These are phyloP conservation scores for Cytospora piceicola DNA, from an alignment of 2,329 filamentous ascomycete genomes.

Conservation along the genomic window DNA sequence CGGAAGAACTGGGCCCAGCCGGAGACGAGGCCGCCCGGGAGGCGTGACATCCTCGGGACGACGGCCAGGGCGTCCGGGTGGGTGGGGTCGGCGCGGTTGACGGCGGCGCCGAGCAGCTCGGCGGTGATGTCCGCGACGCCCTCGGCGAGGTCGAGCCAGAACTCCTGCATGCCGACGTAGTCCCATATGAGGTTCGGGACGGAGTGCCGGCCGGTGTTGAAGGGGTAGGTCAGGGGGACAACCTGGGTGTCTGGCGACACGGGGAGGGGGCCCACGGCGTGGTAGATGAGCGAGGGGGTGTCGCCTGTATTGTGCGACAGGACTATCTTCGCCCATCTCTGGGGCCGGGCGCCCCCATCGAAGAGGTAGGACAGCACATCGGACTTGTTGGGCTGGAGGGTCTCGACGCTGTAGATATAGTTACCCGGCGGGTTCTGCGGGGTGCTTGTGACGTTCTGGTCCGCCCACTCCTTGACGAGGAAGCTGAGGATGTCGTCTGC, in stretches of 20 bases:
- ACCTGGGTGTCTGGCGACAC: constrained; percentile 44
- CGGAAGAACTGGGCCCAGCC: constrained; percentile 48
- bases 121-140: constrained; percentile 47
- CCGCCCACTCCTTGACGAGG: constrained; percentile 45
- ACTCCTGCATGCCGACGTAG: constrained; percentile 39
- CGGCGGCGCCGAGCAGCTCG: constrained; percentile 43
- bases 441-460: constrained; percentile 49
- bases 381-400: constrained; percentile 53
- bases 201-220: constrained; percentile 47
- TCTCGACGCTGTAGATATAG: constrained; percentile 51
- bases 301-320: constrained; percentile 49
- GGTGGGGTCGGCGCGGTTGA: constrained; percentile 39
- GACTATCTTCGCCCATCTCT: constrained; percentile 50
- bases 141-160: constrained; percentile 41
- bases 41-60: constrained; percentile 41
- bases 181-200: constrained; percentile 43
- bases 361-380: constrained; percentile 50
- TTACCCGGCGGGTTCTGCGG: constrained; percentile 49
- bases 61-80: constrained; percentile 40
- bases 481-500: constrained; percentile 47
- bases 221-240: constrained; percentile 46
- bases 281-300: constrained; percentile 51
- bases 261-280: constrained; percentile 54
- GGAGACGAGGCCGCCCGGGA: constrained; percentile 46
- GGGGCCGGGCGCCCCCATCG: constrained; percentile 40